Evolutionary conservation across 1,284 basidiomycete species (phyloP).

Genomic region (Nidula niveotomentosa): DNA sequence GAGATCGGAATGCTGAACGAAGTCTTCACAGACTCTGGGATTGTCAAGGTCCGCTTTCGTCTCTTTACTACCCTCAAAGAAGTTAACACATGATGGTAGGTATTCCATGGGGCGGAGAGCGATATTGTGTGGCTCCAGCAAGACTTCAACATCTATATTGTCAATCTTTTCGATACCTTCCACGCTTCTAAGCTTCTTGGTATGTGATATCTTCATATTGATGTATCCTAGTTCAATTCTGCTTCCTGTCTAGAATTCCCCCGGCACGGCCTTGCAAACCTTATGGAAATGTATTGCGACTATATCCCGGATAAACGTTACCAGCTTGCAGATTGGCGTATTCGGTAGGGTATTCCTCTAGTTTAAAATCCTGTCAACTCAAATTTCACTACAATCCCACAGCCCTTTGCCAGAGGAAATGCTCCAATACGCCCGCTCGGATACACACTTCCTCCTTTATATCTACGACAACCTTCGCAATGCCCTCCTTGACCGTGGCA

Average conservation of each 20-base stretch:
- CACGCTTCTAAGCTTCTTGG: constrained; percentile 89
- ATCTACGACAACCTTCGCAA: constrained; percentile 94
- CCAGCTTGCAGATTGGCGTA: constrained; percentile 96
- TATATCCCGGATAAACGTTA: constrained; percentile 96
- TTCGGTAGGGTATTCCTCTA: constrained; percentile 48
- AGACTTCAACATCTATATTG: constrained; percentile 92
- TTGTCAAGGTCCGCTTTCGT: constrained; percentile 71
- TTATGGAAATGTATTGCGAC: constrained; percentile 90
- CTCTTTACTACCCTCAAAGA: background rate
- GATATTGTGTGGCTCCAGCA: constrained; percentile 97
- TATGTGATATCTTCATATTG: constrained; percentile 26
- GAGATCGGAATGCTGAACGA: constrained; percentile 73
- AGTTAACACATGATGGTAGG: constrained; percentile 37
- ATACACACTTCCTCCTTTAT: constrained; percentile 94
- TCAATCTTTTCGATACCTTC: constrained; percentile 96
- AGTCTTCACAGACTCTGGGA: constrained; percentile 80
- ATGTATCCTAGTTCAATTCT: constrained; percentile 7
- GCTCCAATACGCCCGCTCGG: constrained; percentile 90
- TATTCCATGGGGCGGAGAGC: constrained; percentile 93
- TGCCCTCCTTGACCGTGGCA: constrained; percentile 71
- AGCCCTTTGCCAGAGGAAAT: constrained; percentile 89
- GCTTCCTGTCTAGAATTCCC: constrained; percentile 60
- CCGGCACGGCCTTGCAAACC: constrained; percentile 78
- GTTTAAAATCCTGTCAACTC: background rate
- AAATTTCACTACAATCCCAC: constrained; percentile 2